phyloP scores from a whole-genome alignment of 768 basidiomycete genomes.

The Cystobasidiopsis lactophilus region DNA sequence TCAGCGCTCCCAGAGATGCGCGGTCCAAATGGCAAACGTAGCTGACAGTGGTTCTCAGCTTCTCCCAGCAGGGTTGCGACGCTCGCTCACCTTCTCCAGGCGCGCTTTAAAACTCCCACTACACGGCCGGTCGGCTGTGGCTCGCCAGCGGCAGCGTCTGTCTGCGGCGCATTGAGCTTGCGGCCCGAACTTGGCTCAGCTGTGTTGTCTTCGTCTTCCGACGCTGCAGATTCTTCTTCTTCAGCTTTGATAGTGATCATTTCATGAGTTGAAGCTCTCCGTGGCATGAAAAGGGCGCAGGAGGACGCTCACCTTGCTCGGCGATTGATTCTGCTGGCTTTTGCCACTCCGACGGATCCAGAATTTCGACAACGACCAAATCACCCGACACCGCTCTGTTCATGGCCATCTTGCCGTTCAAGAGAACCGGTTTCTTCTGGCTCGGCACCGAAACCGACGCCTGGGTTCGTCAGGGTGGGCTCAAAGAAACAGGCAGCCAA shows the following conservation, averaged over 20 bases:
- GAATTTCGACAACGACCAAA: conserved; percentile 69
- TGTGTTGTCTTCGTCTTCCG: conserved; percentile 29
- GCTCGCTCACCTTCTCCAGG: conserved; percentile 66
- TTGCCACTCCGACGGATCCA: conserved; percentile 74
- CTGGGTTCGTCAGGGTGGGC: too few relatives aligned
- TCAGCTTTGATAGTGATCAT: conserved; percentile 40
- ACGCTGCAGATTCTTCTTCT: conserved; percentile 33
- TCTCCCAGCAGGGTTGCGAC: neutral
- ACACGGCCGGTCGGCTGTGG: conserved; percentile 78
- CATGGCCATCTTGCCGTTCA: conserved; percentile 79
- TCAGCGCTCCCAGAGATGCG: conserved; percentile 60
- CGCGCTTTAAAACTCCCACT: conserved; percentile 78
- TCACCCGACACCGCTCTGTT: conserved; percentile 89
- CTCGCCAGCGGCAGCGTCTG: conserved; percentile 29
- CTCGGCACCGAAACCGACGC: conserved; percentile 56
- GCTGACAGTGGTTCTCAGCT: conserved; percentile 25
- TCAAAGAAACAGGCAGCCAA: too few relatives aligned
- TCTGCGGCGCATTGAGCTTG: too few relatives aligned
- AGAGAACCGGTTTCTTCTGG: conserved; percentile 53
- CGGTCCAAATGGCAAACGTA: conserved; percentile 91
- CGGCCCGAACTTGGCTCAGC: conserved; percentile 17
- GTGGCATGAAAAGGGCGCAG: neutral
- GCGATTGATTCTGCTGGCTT: conserved; percentile 77
- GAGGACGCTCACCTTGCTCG: conserved; percentile 29
- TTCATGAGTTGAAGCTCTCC: conserved; percentile 27